Evolutionary conservation across 2,329 filamentous ascomycete genomes (phyloP), one percentile per base, ranked within the genome.

Genomic region (Magnaporthiopsis rhizophila): DNA sequence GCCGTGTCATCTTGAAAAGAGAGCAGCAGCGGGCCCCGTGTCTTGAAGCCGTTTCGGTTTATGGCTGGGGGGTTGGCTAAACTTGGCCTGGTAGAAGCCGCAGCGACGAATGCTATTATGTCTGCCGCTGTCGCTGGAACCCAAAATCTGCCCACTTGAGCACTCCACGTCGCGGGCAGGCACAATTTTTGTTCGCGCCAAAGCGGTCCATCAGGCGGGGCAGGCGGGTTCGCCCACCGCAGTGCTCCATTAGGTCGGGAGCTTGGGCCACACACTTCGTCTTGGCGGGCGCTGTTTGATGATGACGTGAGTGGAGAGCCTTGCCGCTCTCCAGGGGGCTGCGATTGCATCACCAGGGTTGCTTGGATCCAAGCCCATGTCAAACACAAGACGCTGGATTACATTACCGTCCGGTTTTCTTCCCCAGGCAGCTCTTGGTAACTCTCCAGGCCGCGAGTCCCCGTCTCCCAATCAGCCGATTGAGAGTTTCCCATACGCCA

Each of bases 401-500:
- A 53, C 21, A 53, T 53, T 53, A 53, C 45, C 24, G 2, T 53
- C 21, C 9, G 8, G 45, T 53, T 24, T 62, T 56, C 9, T 30
- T 56, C 11, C 65, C 65, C 3, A 66, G 67, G 69, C 85, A 87
- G 72, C 82, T 86, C 76, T 85, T 88, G 28, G 86, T 88, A 9
- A 89, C 82, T 65, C 85, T 82, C 86, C 86, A 89, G 53, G 81
- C 83, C 45, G 80, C 82, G 21, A 89, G 74, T 7, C 86, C 86
- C 62, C 86, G 78, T 68, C 85, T 79, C 53, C 86, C 86, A 68
- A 91, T 76, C 4, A 92, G 89, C 68, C 89, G 79, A 50, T 80
- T 77, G 59, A 94, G 74, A 9, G 90, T 93, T 66, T 83, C 80
- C 87, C 86, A 89, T 62, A 93, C 79, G 7, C 90, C 90, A 69